Evolutionary conservation across 2,329 filamentous ascomycete genomes (phyloP).

Genomic region (Diaporthe sp.): DNA sequence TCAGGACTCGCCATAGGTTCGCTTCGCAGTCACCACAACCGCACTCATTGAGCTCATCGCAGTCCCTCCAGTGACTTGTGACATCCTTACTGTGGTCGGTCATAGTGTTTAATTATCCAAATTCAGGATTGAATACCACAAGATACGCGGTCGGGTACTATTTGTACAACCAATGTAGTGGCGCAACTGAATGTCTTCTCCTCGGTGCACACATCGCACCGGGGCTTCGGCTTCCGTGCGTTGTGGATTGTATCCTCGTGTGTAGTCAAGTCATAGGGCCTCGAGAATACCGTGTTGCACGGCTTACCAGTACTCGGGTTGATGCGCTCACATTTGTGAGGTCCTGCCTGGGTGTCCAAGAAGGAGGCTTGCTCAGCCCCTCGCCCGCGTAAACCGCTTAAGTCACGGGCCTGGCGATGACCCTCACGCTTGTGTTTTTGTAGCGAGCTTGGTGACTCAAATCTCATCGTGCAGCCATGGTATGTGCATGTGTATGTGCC

Average conservation of each 20-base stretch:
- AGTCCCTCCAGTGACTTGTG: no score
- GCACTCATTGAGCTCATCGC: no score
- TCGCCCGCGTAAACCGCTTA: conserved; percentile 52
- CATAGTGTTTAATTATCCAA: no score
- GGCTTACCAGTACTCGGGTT: conserved; percentile 96
- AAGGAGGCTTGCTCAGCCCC: conserved; percentile 64
- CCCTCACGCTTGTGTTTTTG: conserved; percentile 97
- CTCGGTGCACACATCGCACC: conserved; percentile 92
- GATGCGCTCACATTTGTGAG: conserved; percentile 91
- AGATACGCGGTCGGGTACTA: no score
- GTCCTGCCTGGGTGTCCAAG: conserved; percentile 90
- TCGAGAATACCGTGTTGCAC: conserved; percentile 93
- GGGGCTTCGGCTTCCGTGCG: conserved; percentile 91
- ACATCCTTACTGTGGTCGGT: no score
- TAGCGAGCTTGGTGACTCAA: conserved; percentile 86
- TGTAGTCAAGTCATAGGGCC: conserved; percentile 94
- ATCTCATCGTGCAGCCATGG: conserved; percentile 88
- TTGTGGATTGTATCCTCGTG: conserved; percentile 99
- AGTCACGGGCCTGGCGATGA: conserved; percentile 80
- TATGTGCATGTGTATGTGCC: conserved; percentile 98
- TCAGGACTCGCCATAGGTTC: no score
- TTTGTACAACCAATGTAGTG: no score
- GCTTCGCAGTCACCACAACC: no score
- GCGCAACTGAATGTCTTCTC: conserved; percentile 98
- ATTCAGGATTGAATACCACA: no score